phyloP scores from a whole-genome alignment of 129 eudicot genomes.

The Artemisia annua region DNA sequence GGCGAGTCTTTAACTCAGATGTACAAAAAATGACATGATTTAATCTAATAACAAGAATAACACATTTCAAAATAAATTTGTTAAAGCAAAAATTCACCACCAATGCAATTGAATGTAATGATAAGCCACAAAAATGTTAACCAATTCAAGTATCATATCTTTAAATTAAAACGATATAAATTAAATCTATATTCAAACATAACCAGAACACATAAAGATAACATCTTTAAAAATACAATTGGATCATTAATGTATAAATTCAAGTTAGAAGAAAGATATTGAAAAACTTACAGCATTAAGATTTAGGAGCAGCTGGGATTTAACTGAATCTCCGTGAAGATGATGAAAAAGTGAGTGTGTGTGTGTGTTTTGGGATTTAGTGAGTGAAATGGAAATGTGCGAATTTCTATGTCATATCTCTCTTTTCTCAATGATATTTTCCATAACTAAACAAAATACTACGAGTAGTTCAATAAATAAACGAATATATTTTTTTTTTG shows the following conservation, averaged over 20 bases:
- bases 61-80: background rate
- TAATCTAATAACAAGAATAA: slow-evolving; percentile 3
- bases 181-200: background rate
- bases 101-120: background rate
- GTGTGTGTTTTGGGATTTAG: slow-evolving; percentile 18
- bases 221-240: too few relatives aligned
- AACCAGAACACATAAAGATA: background rate
- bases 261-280: background rate
- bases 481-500: too few relatives aligned
- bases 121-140: background rate
- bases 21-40: background rate
- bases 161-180: background rate
- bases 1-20: too few relatives aligned
- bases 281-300: slow-evolving; percentile 37
- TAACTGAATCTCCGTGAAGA: slow-evolving; percentile 2
- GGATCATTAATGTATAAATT: too few relatives aligned
- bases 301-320: slow-evolving; percentile 5
- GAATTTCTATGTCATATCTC: background rate
- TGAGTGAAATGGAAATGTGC: background rate
- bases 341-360: slow-evolving; percentile 19
- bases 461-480: too few relatives aligned
- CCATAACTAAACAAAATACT: too few relatives aligned
- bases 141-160: background rate
- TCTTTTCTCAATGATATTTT: too few relatives aligned
- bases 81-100: background rate